These are phyloP conservation scores for Alternaria infectoria DNA, from an alignment of 2,329 filamentous ascomycete genomes.

Conservation along the genomic window DNA sequence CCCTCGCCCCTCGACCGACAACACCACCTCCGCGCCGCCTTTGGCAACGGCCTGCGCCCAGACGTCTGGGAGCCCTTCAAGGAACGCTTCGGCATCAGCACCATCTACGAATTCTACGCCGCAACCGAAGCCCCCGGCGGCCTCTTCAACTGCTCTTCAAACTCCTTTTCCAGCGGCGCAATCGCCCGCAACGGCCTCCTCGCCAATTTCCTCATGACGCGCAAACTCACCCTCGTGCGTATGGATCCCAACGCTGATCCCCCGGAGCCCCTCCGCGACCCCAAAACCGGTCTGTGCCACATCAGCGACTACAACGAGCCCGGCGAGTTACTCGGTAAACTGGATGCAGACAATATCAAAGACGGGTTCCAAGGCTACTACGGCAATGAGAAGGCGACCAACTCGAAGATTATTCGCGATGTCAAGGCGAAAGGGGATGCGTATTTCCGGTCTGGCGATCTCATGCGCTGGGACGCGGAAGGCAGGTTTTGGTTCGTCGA, in stretches of 20 bases:
- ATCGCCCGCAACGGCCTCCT: constrained; percentile 75
- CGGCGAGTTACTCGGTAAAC: constrained; percentile 69
- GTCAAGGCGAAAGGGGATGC: constrained; percentile 46
- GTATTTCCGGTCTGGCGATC: constrained; percentile 48
- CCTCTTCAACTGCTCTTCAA: constrained; percentile 60
- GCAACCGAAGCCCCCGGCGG: constrained; percentile 63
- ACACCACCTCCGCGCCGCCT: constrained; percentile 42
- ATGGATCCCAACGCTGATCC: constrained; percentile 69
- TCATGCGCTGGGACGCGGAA: constrained; percentile 40
- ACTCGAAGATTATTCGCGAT: constrained; percentile 42
- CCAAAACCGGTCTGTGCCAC: constrained; percentile 68
- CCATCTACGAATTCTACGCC: constrained; percentile 49
- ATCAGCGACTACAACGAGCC: constrained; percentile 68
- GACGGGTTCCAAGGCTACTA: constrained; percentile 69
- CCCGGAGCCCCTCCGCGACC: constrained; percentile 65
- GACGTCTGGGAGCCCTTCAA: constrained; percentile 52
- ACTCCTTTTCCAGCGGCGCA: constrained; percentile 64
- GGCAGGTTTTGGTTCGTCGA: constrained; percentile 48
- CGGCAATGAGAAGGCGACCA: constrained; percentile 47
- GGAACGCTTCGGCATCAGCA: constrained; percentile 46
- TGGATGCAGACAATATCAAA: constrained; percentile 53
- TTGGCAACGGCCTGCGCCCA: constrained; percentile 51
- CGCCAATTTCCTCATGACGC: constrained; percentile 57
- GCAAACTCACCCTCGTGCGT: constrained; percentile 66
- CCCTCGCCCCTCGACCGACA: constrained; percentile 37